Evolutionary conservation across 108 stramenopile species (phyloP).

Genomic region (Craspedostauros australis): DNA sequence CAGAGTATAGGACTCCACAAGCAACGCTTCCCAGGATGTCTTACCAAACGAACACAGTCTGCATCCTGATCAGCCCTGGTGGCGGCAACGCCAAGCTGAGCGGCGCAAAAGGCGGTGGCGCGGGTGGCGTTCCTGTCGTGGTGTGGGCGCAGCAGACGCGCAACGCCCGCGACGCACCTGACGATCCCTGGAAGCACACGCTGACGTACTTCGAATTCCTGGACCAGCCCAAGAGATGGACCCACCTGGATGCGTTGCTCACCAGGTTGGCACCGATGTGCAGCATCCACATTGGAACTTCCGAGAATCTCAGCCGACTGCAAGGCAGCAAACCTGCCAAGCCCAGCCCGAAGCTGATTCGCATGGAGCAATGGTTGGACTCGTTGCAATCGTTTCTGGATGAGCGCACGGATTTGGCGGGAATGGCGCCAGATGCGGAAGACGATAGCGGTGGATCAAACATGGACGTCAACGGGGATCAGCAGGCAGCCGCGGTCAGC

Average conservation of each 20-base stretch:
- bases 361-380: slow-evolving; percentile 1
- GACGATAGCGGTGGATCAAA: no score
- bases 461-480: background rate
- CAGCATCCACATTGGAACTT: slow-evolving; percentile 31
- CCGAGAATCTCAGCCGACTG: slow-evolving; percentile 13
- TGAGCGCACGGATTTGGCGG: slow-evolving; percentile 8
- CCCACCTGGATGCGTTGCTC: slow-evolving; percentile 59
- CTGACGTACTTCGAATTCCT: slow-evolving; percentile 47
- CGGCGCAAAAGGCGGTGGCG: no score
- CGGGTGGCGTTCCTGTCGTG: no score
- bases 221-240: slow-evolving; percentile 50
- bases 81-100: no score
- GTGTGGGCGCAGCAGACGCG: no score
- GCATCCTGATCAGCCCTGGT: no score
- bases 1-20: no score
- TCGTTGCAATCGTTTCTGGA: slow-evolving; percentile 7
- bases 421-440: no score
- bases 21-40: no score
- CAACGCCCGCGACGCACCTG: background rate
- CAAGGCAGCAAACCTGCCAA: background rate
- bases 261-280: slow-evolving; percentile 35
- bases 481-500: background rate
- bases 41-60: no score
- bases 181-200: slow-evolving; percentile 35
- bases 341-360: background rate